Base-by-base conservation (phyloP, 129 eudicot species). In the Chrysanthemum lavandulifolium region DNA sequence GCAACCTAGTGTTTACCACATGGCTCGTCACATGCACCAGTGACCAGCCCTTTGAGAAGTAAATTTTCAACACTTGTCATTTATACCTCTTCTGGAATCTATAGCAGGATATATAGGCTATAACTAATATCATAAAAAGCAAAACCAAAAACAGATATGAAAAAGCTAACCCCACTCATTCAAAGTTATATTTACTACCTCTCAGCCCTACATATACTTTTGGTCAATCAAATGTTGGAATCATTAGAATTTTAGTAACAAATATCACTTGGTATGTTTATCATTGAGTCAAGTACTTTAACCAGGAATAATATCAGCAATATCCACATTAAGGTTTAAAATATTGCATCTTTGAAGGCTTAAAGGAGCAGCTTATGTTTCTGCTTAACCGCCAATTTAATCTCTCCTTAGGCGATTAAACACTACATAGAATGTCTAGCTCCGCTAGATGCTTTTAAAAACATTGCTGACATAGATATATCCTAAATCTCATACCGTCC, bases 1-100 rank as follows among this genome's bases (percentile, higher is more conserved):
- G n/a, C n/a, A n/a, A n/a, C n/a, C n/a, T n/a, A n/a, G n/a, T 75
- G 67, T 67, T 45, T 47, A 66, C 14, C 67, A 66, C 48, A 67
- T 75, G 73, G 13, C 65, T 75, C 66, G 33, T 49, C 73, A 75
- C 79, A 75, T 67, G 73, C 68, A 66, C 33, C 59, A 59, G 76
- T 54, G 67, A 66, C 19, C 68, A 47, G 76, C 56, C 72, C 49
- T 33, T 54, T 2, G 43, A 31, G 53, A n/a, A 62, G 49, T 13
- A 65, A 7, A 65, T 65, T 61, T 65, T 13, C 15, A 19, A 52
- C 45, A 25, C 55, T 33, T 54, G 14, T 60, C 69, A 19, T 61
- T 23, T 73, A 61, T 9, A 50, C 51, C 53, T 73, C 53, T 73
- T 62, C 36, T 52, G 61, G 47, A 53, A 55, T 54, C n/a, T 54